Percentiles rank a stretch among this genome's conserved stretches.
Conservation (phyloP, 1,139 yeast genomes). For the Magnusiomyces paraingens region DNA sequence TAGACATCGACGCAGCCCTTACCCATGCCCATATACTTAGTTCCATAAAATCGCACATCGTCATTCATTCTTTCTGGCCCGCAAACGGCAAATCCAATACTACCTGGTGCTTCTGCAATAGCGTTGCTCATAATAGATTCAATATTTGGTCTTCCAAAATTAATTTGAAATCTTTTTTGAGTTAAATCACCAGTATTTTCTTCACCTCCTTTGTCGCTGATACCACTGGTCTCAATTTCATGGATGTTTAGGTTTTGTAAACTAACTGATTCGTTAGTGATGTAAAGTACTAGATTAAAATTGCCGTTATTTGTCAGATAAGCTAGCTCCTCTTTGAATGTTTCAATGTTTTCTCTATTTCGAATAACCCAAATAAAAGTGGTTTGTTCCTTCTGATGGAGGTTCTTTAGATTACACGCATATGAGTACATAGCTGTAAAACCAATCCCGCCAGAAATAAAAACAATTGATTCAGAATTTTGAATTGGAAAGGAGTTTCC, state of each 20-base stretch:
- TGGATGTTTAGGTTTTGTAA: background rate
- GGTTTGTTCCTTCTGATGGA: slow-evolving; percentile 28
- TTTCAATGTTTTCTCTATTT: slow-evolving; percentile 37
- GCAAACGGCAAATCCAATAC: slow-evolving; percentile 36
- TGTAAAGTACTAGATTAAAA: slow-evolving; percentile 28
- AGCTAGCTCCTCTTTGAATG: slow-evolving; percentile 48
- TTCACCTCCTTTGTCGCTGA: too few species aligned
- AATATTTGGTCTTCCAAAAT: slow-evolving; percentile 34
- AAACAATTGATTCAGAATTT: slow-evolving; percentile 44
- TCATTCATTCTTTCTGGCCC: slow-evolving; percentile 41
- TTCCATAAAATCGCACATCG: slow-evolving; percentile 34
- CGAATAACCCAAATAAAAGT: slow-evolving; percentile 48
- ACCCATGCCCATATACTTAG: slow-evolving; percentile 23
- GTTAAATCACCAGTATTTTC: too few species aligned
- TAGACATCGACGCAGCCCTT: slow-evolving; percentile 36
- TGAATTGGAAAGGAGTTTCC: slow-evolving; percentile 44
- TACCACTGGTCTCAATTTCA: too few species aligned
- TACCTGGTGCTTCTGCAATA: slow-evolving; percentile 32
- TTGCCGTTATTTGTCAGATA: slow-evolving; percentile 27
- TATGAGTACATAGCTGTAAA: slow-evolving; percentile 43
- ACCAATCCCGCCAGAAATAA: slow-evolving; percentile 63
- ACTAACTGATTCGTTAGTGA: background rate
- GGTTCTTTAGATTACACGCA: slow-evolving; percentile 16
- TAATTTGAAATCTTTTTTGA: too few species aligned
- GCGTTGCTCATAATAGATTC: slow-evolving; percentile 34